Base-by-base conservation (phyloP, 352 stramenopile species). In the Achlya hypogyna region DNA sequence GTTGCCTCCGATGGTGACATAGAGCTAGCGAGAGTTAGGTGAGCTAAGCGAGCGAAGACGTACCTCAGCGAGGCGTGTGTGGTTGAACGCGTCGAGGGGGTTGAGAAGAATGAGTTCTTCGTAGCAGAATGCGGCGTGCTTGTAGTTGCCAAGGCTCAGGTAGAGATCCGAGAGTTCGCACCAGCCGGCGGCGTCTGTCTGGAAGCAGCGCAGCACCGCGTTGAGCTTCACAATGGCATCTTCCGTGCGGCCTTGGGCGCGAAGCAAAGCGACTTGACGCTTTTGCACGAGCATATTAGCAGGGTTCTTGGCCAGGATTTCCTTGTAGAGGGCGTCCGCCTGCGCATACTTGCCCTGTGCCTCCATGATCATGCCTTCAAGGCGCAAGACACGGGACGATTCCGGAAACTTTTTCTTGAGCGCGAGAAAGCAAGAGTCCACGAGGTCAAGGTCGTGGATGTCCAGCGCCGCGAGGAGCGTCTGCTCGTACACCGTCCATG, bases 81-180 rank as follows among this genome's bases (percentile, higher is more conserved):
- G 79, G 43, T 72, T 78, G 60, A 87, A 83, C 58, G 78, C 69
- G 66, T 86, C 79, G 72, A 87, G 79, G 8, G 82, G 82, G 53
- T 88, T 88, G 25, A 87, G 65, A 62, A 90, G 69, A 56, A 87
- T 74, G 40, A 90, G 68, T 68, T 90, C 82, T 43, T 90, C 82
- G 64, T 86, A 90, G 71, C 82, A 90, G 60, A 88, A 90, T 9
- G 78, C 74, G 8, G 72, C 79, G 70, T 87, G 84, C 43, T 71
- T 71, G 63, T 84, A 88, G 47, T 77, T 70, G 29, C 76, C 78
- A 23, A 80, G 70, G 18, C 72, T 72, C 43, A 86, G 54, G 60
- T 90, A 84, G 54, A 74, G 75, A 64, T 88, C 82, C 0, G 71
- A 78, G 43, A 90, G 65, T 34, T 88, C 82, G 16, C 75, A 71